Evolutionary conservation across 306 rosid species (phyloP), one percentile per base, ranked within the genome.

Genomic region (Acacia crassicarpa): DNA sequence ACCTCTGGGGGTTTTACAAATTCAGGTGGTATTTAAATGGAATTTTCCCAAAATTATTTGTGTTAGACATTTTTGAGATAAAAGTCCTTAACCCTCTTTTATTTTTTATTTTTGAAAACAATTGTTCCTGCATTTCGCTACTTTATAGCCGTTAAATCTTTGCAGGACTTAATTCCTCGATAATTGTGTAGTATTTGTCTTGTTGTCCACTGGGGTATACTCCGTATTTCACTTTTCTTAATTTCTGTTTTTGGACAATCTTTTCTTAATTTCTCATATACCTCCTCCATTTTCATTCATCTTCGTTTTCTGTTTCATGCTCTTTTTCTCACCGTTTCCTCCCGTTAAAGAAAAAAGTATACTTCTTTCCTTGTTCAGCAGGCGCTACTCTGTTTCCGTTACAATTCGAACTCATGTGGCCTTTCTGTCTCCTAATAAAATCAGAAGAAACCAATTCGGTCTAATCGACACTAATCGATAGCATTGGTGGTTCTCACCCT

Each of bases 401-500:
- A 20, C 8, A n/a, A 69, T 9, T 14, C 38, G 6, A 22, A 45
- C 20, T 12, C 51, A 56, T 10, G 2, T 58, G n/a, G 11, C 11
- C 15, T 32, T 49, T 61, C 46, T 33, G 22, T 71, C 54, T 82
- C 53, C 70, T 48, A 17, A n/a, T n/a, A n/a, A n/a, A 44, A 67
- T 51, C 43, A 78, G 53, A 66, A 54, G 75, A 40, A 63, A 65
- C 78, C 73, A 71, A 70, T 70, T 25, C 74, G 22, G 23, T 54
- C 40, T 46, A 14, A 56, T 23, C 67, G 49, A 53, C 78, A 35
- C 41, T 74, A 30, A 9, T 74, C 33, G 49, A 53, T 74, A 38
- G 73, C 30, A 5, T 67, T 23, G 19, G 20, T 20, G 20, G n/a
- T 70, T 70, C 35, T 61, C 67, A 13, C 38, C 67, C 40, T 9